Base-by-base conservation (phyloP, 768 basidiomycete genomes). In the Panaeolus cyanescens region DNA sequence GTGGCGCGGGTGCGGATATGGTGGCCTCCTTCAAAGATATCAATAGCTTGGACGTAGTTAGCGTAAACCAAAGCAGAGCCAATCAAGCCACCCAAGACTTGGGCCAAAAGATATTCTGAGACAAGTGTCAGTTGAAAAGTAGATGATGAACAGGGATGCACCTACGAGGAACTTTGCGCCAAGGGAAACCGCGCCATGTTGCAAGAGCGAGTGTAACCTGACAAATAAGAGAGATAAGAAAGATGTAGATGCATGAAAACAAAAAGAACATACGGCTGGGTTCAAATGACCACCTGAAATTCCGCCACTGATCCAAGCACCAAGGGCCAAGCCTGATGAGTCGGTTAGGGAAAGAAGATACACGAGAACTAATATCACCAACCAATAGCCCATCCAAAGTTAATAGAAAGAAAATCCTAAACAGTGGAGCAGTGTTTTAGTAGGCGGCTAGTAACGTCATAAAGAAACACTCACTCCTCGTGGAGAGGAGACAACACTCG, bases 231-330 rank as follows among this genome's bases (percentile, higher is more conserved):
- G 28, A 19, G 19, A 17, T 30, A 9, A 17, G 19, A 10, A 45
- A 20, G 19, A 56, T 17, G 32, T 4, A 5, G n/a, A 25, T 39
- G 20, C 36, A 13, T 20, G n/a, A 20, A 53, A 20, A 8, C 2
- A 19, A 32, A 28, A 17, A 32, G 37, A 7, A 59, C 79, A 15
- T 71, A 88, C 89, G 32, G 88, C 85, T n/a, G 89, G 89, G 68
- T 91, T 91, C 63, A 90, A 80, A 69, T 92, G 90, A 32, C 89
- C 90, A 4, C 88, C 90, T 50, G 90, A 91, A 56, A 90, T 81
- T 30, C 85, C 85, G 39, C 79, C 82, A 28, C 80, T 80, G 4
- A 85, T 79, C 87, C 87, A 91, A 3, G 88, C 88, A 45, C 85
- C 90, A 68, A 91, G 74, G 3, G 85, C 83, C 13, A 85, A 74